Evolutionary conservation across 164 flowering plant species (phyloP), one percentile per base, ranked within the genome.

Genomic region (Chloranthus sessilifolius): DNA sequence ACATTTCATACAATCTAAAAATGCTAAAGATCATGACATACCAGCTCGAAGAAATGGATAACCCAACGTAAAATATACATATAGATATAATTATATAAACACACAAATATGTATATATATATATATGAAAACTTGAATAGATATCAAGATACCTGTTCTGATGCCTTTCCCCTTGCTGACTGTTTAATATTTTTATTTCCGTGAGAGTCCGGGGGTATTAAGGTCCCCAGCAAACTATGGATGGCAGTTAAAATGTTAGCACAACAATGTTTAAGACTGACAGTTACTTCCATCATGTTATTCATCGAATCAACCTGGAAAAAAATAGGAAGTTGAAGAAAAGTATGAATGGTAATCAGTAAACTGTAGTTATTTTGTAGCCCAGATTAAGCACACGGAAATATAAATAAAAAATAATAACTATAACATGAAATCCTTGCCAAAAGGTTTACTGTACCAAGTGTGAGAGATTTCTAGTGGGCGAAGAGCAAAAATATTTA

Each of bases 111-210:
- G n/a, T n/a, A n/a, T n/a, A n/a, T n/a, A n/a, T n/a, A n/a, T n/a
- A n/a, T n/a, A n/a, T n/a, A n/a, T n/a, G n/a, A n/a, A n/a, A n/a
- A n/a, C n/a, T n/a, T n/a, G n/a, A n/a, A n/a, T n/a, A n/a, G n/a
- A n/a, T n/a, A n/a, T n/a, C n/a, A 19, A 4, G 53, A 24, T 70
- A 87, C 96, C 87, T 76, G 71, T 26, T 69, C 74, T 54, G 63
- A 42, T 51, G 56, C 66, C 46, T 47, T 63, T 47, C 52, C 73
- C 40, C n/a, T 50, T 46, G 61, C 35, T 34, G 70, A 44, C 11
- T 16, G 16, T 28, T 29, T 20, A 40, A 16, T n/a, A 51, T 34
- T 31, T 52, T 61, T 63, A 29, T 64, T 69, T 36, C 60, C 55
- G 45, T 21, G 50, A 26, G 16, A 37, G 17, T 38, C 52, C 40